Base-by-base conservation (phyloP, 2,329 filamentous ascomycete species). In the Pseudocercospora macadamiae region DNA sequence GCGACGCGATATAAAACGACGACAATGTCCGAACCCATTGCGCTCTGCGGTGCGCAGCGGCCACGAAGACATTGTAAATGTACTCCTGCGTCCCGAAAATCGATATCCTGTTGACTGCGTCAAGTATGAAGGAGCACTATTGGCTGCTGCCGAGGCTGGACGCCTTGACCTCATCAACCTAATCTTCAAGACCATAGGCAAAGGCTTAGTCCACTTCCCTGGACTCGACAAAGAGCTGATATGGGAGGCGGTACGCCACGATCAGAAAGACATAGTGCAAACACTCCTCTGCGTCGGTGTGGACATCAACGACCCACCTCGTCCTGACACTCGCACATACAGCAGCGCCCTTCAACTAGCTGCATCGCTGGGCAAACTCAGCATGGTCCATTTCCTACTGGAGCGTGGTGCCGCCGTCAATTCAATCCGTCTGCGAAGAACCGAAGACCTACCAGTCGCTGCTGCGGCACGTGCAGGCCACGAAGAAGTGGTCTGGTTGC, bases 151-250 rank as follows among this genome's bases (percentile, higher is more conserved):
- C 7, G 23, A 36, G 48, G 51, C 30, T 37, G 55, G 55, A 6
- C 48, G 55, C 14, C 16, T 21, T 9, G 55, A 58, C 23, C 21
- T 58, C 18, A 54, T 58, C 16, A 18, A 54, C n/a, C 7, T 26
- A 14, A 18, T 58, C 2, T 58, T 53, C 36, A 12, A 26, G 4
- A 21, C 51, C 21, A 53, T 54, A 9, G 49, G 49, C 12, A 53
- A 54, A 23, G 23, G 16, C 18, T 34, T 42, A 21, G 25, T 9
- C 18, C 47, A 52, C 34, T 44, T 53, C n/a, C n/a, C 21, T 10
- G 23, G 16, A 5, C 25, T 57, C 4, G 48, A 28, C 4, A 45
- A 26, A 3, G 34, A 54, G 16, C 26, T 58, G 25, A 32, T 58
- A n/a, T 54, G 51, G 28, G 49, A 12, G 5, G 55, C 55, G n/a